Evolutionary conservation across 345 rosid genomes (phyloP), one percentile per base, ranked within the genome.

Genomic region (Kernera saxatilis): DNA sequence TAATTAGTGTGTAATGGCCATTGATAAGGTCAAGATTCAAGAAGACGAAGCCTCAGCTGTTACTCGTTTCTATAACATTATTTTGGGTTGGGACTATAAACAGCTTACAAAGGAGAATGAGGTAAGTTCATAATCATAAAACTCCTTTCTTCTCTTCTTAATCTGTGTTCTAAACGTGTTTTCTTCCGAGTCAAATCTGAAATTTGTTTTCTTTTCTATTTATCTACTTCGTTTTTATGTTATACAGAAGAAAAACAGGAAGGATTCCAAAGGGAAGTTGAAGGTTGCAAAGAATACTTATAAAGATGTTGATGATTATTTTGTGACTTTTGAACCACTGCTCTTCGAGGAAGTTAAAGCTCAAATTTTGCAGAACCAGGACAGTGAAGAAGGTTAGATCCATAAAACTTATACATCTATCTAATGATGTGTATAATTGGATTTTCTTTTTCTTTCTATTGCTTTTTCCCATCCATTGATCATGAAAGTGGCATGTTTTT

Each of bases 341-440:
- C 80, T 93, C 66, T 86, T 93, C 29, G 98, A 93, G 75, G 98
- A 93, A 83, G 92, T 88, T 25, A 93, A 89, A 78, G 90, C 98
- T 80, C 96, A 89, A 44, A 87, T 93, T 71, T 76, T 84, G 67
- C 98, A 86, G 73, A 87, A 69, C 59, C 84, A 81, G 62, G 95
- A 91, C 37, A 84, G 73, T 7, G 96, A 88, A 79, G 90, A 91
- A 85, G 94, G 97, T 89, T 57, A 58, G 59, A 68, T 62, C 26
- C 41, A 21, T 44, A 15, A 21, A 10, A 26, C 21, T 52, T 70
- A 61, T 25, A 35, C 6, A 53, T 53, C 3, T 41, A 54, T 43
- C 40, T 39, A 52, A 30, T 9, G n/a, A 36, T 65, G 40, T 23
- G n/a, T n/a, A n/a, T n/a, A n/a, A n/a, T n/a, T n/a, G n/a, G n/a